These are phyloP conservation scores for Candida mesenterica DNA, from an alignment of 1,139 yeast genomes.

Conservation along the genomic window DNA sequence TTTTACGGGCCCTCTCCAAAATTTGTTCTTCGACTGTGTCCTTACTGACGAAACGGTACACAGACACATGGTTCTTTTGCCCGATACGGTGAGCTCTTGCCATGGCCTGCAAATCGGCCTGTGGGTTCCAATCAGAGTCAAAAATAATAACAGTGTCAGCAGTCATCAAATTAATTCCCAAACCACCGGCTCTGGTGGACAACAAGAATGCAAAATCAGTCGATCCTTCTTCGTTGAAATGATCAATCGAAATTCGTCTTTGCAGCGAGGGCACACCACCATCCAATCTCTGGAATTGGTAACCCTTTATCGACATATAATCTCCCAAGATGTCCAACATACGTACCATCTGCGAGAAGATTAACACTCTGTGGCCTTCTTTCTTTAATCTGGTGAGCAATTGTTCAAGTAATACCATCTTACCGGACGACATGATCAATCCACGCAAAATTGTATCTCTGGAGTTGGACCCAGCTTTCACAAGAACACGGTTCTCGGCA, in stretches of 20 bases:
- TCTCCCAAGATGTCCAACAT: conserved; percentile 95
- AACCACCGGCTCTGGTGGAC: conserved; percentile 97
- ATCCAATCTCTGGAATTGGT: conserved; percentile 87
- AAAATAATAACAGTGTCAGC: conserved; percentile 97
- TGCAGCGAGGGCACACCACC: conserved; percentile 96
- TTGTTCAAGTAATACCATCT: conserved; percentile 94
- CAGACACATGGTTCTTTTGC: conserved; percentile 96
- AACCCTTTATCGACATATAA: conserved; percentile 85
- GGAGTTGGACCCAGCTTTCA: conserved; percentile 56
- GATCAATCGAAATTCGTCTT: conserved; percentile 92
- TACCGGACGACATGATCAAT: conserved; percentile 95
- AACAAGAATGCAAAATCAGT: conserved; percentile 88
- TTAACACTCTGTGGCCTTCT: conserved; percentile 94
- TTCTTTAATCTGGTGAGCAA: conserved; percentile 76
- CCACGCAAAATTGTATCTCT: conserved; percentile 86
- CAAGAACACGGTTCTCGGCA: conserved; percentile 82
- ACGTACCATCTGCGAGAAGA: conserved; percentile 96
- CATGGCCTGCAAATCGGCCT: conserved; percentile 98
- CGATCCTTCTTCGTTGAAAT: conserved; percentile 91
- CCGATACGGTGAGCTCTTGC: conserved; percentile 99
- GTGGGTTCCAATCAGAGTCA: conserved; percentile 99
- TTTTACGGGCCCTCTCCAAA: conserved; percentile 91
- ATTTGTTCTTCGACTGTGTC: conserved; percentile 98
- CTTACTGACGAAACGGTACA: conserved; percentile 91
- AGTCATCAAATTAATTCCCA: conserved; percentile 97